Conservation (phyloP, 768 basidiomycete species). For the Russula compacta region DNA sequence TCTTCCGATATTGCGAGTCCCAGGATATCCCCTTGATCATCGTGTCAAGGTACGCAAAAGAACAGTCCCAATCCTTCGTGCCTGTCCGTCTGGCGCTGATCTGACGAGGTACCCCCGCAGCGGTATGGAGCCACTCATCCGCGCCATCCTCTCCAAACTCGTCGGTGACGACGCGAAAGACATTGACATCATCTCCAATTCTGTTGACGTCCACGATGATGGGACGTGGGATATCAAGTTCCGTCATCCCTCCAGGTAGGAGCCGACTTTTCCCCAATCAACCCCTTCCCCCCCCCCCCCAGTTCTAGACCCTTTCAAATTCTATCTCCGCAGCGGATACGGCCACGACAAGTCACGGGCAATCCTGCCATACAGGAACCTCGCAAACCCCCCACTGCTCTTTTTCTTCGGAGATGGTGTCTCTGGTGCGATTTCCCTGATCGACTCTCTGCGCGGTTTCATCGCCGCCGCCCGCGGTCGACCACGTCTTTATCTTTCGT, state of each 20-base stretch:
- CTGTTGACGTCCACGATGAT: constrained; percentile 55
- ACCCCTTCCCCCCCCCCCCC: not conserved
- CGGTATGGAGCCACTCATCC: constrained; percentile 91
- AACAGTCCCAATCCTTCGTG: not conserved
- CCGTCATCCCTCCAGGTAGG: constrained; percentile 78
- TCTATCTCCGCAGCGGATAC: constrained; percentile 45
- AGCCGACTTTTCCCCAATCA: not conserved
- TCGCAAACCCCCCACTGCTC: constrained; percentile 62
- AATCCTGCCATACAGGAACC: constrained; percentile 79
- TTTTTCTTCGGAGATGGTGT: constrained; percentile 99
- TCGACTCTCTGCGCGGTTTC: not conserved
- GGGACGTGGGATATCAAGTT: constrained; percentile 77
- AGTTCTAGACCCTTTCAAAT: not conserved
- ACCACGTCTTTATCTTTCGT: not conserved
- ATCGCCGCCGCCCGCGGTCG: not conserved
- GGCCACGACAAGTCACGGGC: constrained; percentile 97
- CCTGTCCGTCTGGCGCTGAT: not conserved
- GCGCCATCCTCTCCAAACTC: constrained; percentile 78
- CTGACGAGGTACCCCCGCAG: constrained; percentile 30
- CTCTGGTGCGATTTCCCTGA: constrained; percentile 50
- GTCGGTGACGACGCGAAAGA: constrained; percentile 62
- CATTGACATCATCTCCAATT: constrained; percentile 93
- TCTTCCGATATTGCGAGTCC: constrained; percentile 75
- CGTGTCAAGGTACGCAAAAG: constrained; percentile 64
- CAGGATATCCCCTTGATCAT: constrained; percentile 83